A percentile compares a stretch with the other conserved stretches of the same genome.
These are phyloP conservation scores for Fusarium pseudonygamai DNA, from an alignment of 2,329 filamentous ascomycete genomes.

Conservation along the genomic window DNA sequence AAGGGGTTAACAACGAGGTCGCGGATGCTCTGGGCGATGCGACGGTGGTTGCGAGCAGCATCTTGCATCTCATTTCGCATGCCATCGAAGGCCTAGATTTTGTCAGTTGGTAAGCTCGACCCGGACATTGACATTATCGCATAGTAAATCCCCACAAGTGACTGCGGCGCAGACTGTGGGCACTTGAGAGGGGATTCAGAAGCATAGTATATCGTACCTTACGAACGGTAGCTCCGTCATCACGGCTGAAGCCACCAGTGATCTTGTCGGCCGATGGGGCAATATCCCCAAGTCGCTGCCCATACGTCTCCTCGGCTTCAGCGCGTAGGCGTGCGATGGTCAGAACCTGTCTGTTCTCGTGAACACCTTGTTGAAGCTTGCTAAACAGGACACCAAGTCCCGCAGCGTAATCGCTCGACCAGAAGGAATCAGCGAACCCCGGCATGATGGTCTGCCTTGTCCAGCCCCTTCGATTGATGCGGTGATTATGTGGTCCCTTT, in stretches of 20 bases:
- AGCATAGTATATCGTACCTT: conserved; percentile 69
- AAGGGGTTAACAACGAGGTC: conserved; percentile 96
- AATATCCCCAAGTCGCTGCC: conserved; percentile 82
- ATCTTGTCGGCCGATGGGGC: conserved; percentile 83
- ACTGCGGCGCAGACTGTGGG: not conserved
- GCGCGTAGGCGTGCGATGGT: conserved; percentile 93
- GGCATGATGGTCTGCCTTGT: conserved; percentile 68
- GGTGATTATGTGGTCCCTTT: conserved; percentile 16
- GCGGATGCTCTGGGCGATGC: conserved; percentile 95
- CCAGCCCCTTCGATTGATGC: conserved; percentile 36
- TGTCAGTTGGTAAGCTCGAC: conserved; percentile 29
- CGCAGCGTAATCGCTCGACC: conserved; percentile 97
- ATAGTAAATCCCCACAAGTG: not conserved
- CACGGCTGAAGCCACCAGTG: conserved; percentile 82
- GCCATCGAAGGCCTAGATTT: conserved; percentile 84
- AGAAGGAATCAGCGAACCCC: conserved; percentile 95
- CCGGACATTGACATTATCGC: not conserved
- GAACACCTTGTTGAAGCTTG: conserved; percentile 95
- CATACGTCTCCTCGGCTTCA: conserved; percentile 93
- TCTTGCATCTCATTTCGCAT: conserved; percentile 93
- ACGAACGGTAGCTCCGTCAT: conserved; percentile 94
- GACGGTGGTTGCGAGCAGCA: conserved; percentile 87
- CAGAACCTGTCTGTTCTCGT: conserved; percentile 94
- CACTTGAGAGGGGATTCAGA: not conserved
- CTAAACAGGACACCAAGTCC: conserved; percentile 92